Base-by-base conservation (phyloP, 2,329 filamentous ascomycete species). In the Fusarium staphyleae region DNA sequence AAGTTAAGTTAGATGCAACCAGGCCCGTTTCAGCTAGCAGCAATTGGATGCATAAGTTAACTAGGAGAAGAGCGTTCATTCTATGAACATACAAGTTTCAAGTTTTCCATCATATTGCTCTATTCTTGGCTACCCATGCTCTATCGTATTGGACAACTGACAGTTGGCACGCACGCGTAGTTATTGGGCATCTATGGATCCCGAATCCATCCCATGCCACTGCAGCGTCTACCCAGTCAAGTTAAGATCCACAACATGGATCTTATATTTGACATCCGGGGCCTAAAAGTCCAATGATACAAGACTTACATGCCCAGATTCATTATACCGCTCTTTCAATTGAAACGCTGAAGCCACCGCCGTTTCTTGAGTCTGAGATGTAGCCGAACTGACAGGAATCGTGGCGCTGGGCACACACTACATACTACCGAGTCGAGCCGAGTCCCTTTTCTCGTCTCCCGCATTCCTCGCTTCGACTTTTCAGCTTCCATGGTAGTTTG, bases 291-390 rank as follows among this genome's bases (percentile, higher is more conserved):
- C 45, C 30, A 11, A 34, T 32, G 42, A 32, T 42, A 52, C 52
- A 30, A 45, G 29, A 28, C 50, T 45, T 32, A 24, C 11, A 15
- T 48, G 28, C 33, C 16, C 12, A 43, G 39, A 26, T 26, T 28
- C 4, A 18, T 50, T 22, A 55, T 61, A 58, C 57, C 57, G 57
- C 57, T 44, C 15, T 52, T 59, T 59, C 19, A 36, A 24, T 14
- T 35, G 50, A 55, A 48, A 58, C 58, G 50, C 55, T 40, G 30
- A 37, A 18, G 29, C 36, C 29, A 58, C 16, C 15, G 18, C 41
- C 37, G 50, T 44, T 16, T 13, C 35, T 15, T 11, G 29, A 26
- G 55, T 55, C 40, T 59, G 26, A 58, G 29, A 39, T 35, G 39
- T 19, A 4, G 30, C 29, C 43, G 51, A 52, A 40, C 28, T 45